Evolutionary conservation across 1,284 basidiomycete species (phyloP).

Genomic region (Leccinum angustisporum): DNA sequence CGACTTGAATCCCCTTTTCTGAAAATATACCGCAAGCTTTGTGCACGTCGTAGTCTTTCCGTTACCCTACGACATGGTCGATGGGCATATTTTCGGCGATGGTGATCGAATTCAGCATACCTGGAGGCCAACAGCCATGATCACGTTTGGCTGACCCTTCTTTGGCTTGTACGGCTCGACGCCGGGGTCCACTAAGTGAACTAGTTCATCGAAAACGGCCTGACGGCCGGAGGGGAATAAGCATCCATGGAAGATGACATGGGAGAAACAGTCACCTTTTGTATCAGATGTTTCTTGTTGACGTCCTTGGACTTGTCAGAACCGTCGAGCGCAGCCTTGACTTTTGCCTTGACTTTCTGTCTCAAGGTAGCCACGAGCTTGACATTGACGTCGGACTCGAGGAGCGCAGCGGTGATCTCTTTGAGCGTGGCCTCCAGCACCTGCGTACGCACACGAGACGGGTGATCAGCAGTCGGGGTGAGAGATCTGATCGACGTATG

Average conservation of each 20-base stretch:
- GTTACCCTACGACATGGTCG: slow-evolving; percentile 67
- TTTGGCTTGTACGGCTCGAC: slow-evolving; percentile 95
- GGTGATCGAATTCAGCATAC: slow-evolving; percentile 40
- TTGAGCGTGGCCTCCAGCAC: slow-evolving; percentile 94
- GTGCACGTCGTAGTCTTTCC: slow-evolving; percentile 99
- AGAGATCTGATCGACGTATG: slow-evolving; percentile 12
- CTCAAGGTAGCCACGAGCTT: slow-evolving; percentile 89
- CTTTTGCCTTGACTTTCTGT: slow-evolving; percentile 87
- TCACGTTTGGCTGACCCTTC: slow-evolving; percentile 92
- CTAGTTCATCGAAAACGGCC: slow-evolving; percentile 97
- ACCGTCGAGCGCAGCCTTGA: slow-evolving; percentile 73
- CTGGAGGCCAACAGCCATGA: slow-evolving; percentile 98
- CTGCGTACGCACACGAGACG: slow-evolving; percentile 52
- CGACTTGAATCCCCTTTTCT: slow-evolving; percentile 96
- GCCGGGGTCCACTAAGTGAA: slow-evolving; percentile 91
- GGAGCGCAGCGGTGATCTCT: slow-evolving; percentile 90
- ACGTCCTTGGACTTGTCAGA: slow-evolving; percentile 76
- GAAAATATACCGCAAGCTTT: slow-evolving; percentile 96
- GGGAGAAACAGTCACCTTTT: slow-evolving; percentile 60
- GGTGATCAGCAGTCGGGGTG: slow-evolving; percentile 11
- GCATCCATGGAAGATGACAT: neutral
- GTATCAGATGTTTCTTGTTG: slow-evolving; percentile 84
- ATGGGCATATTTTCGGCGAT: slow-evolving; percentile 3
- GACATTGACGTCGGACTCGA: slow-evolving; percentile 98
- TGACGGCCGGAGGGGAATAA: slow-evolving; percentile 35